These are phyloP conservation scores for Dendrostoma leiphaemia DNA, from an alignment of 2,329 filamentous ascomycete species.

Conservation along the genomic window DNA sequence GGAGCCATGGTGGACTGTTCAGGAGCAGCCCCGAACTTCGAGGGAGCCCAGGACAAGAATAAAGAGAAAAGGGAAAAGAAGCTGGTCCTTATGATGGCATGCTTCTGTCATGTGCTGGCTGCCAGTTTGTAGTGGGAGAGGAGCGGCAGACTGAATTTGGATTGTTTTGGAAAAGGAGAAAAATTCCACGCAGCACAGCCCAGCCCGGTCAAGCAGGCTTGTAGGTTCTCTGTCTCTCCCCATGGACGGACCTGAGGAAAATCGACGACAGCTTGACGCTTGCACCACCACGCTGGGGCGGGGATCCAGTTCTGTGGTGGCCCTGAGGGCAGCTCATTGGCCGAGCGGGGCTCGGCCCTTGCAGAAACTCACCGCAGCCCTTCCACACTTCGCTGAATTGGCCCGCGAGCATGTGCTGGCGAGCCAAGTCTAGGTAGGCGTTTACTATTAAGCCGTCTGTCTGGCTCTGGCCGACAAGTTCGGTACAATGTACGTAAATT, in stretches of 20 bases:
- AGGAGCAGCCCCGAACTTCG: neutral
- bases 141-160: neutral
- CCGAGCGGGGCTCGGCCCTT: neutral
- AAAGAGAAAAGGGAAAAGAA: neutral
- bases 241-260: no score
- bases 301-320: neutral
- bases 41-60: neutral
- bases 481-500: no score
- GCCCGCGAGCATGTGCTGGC: neutral
- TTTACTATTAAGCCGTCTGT: no score
- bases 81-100: slow-evolving; percentile 6
- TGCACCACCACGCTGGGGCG: neutral
- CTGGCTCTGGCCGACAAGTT: no score
- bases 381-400: no score
- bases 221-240: neutral
- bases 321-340: neutral
- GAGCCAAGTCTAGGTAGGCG: no score
- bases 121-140: neutral
- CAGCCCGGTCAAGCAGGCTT: neutral
- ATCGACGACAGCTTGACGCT: no score
- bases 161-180: neutral
- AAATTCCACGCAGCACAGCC: neutral
- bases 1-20: slow-evolving; percentile 13
- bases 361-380: no score
- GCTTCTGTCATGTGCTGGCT: neutral